Base-by-base conservation (phyloP, 2,329 filamentous ascomycete genomes). In the Colletotrichum truncatum region DNA sequence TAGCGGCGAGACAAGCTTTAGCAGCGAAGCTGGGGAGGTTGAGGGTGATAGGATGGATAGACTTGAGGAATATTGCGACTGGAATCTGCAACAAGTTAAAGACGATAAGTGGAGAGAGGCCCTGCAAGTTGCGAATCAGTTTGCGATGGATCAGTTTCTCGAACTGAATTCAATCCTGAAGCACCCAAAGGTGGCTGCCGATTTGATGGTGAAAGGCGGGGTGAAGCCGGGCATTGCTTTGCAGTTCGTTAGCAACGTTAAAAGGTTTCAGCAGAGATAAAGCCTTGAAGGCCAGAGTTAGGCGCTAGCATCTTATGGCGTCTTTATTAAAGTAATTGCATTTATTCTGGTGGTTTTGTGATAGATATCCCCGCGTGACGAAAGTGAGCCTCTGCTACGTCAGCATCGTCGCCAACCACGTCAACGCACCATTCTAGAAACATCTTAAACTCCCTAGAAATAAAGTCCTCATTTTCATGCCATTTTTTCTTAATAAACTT, bases 391-490 rank as follows among this genome's bases (percentile, higher is more conserved):
- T n/a, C n/a, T n/a, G 66, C 58, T 18, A 55, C 30, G 3, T 41
- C 23, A n/a, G 18, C n/a, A 9, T 59, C 11, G 34, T 39, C 43
- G 0, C 69, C 70, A 4, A 73, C 67, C 2, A 55, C 54, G n/a
- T 68, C 67, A 23, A 71, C 68, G 38, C 68, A 71, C 61, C 54
- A 65, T 63, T 69, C 56, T n/a, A 72, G 36, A 53, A 68, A 73
- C 11, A 55, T 52, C 16, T 41, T 36, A 14, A 72, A 71, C 10
- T 70, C 70, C 34, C 38, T 58, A 18, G 51, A 32, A 26, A 70
- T 67, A 16, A 70, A 52, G 12, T 70, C 67, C 21, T 45, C 49
- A 41, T 64, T 63, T 38, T 45, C 39, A 30, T 68, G 23, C 69
- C 69, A 66, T 18, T 64, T n/a, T n/a, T n/a, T 61, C 54, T 58